phyloP scores from a whole-genome alignment of 139 green algal species.

The Coelastrella sp. region DNA sequence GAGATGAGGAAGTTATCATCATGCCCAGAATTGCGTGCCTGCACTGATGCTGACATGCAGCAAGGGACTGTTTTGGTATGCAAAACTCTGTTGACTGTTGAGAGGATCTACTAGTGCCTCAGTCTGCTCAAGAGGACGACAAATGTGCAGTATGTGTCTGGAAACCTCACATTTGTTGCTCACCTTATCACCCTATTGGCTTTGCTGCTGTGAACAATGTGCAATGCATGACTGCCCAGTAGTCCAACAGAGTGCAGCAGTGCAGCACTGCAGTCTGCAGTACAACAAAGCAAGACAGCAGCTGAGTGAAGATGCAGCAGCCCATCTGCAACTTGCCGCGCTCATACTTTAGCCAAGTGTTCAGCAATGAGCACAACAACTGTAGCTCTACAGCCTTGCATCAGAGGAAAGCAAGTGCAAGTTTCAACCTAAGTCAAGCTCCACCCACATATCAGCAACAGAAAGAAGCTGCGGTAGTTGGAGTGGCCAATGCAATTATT shows the following conservation, averaged over 20 bases:
- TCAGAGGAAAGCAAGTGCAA: neutral
- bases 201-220: constrained; percentile 55
- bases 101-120: too few species aligned
- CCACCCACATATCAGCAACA: constrained; percentile 75
- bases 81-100: too few species aligned
- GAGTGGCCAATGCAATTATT: constrained; percentile 93
- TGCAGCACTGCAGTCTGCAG: constrained; percentile 67
- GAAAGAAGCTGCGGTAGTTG: constrained; percentile 93
- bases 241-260: constrained; percentile 68
- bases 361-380: neutral
- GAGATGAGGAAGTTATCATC: too few species aligned
- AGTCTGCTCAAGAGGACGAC: too few species aligned
- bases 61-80: too few species aligned
- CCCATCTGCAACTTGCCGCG: neutral
- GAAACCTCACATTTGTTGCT: neutral
- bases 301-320: neutral
- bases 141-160: too few species aligned
- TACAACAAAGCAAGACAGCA: neutral
- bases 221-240: constrained; percentile 61
- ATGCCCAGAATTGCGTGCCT: too few species aligned
- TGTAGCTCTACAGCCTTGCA: neutral
- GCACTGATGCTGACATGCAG: too few species aligned
- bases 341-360: neutral
- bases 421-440: neutral
- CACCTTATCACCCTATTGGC: constrained; percentile 52